Base-by-base conservation (phyloP, 176 grass and related monocot genomes). In the Poa annua region DNA sequence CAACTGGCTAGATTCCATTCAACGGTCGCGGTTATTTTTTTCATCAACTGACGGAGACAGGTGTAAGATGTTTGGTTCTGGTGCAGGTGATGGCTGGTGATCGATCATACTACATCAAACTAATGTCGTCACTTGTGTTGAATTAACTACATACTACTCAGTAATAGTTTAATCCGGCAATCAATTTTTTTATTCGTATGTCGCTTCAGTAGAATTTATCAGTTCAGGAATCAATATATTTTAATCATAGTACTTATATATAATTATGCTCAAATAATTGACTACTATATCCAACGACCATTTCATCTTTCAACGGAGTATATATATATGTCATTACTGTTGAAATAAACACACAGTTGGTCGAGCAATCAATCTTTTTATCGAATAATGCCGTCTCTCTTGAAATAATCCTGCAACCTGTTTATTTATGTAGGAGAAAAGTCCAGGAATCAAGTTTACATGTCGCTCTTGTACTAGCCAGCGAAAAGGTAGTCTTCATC, bases 41-140 rank as follows among this genome's bases (percentile, higher is more conserved):
- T 78, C 41, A 59, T 42, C 54, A 45, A 45, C 68, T 15, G 71
- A 50, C 3, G 4, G 39, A 51, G 68, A 82, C 69, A 72, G 16
- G 7, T 35, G 57, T 19, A 25, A 38, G 54, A 64, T 32, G 68
- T 14, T 14, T 35, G 63, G 63, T 71, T 25, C 57, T 32, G 69
- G 36, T 70, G 78, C 35, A 76, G 60, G 71, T 55, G 54, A 49
- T 17, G 14, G 51, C 63, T 59, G 42, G 29, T 38, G 21, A 44
- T 0, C 11, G 85, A 47, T 71, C 29, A 17, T 6, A 52, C 61
- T 64, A 80, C 21, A 49, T 74, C 33, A 29, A 17, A 66, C 63
- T 65, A 80, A 1, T 72, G 69, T 48, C 3, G 22, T 72, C 69
- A 72, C 42, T 48, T 49, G 13, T 13, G 22, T 72, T 72, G 22